Conservation (phyloP, 768 basidiomycete species). For the Agrocybe praecox region DNA sequence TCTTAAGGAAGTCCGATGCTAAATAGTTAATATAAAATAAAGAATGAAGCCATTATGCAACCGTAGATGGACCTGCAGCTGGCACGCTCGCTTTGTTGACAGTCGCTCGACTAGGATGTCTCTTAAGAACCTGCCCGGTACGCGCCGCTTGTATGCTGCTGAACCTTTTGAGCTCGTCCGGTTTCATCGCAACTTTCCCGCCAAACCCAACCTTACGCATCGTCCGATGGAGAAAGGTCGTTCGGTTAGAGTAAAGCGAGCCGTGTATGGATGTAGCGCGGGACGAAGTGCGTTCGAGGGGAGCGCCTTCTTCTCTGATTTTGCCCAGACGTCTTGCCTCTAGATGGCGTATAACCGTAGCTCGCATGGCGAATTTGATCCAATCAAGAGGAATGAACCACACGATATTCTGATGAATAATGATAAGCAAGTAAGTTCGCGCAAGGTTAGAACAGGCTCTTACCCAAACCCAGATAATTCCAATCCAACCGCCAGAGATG, state of each 20-base stretch:
- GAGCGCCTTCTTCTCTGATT: slow-evolving; percentile 47
- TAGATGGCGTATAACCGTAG: slow-evolving; percentile 83
- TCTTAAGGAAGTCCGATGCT: no score
- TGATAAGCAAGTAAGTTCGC: background rate
- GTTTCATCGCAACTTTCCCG: slow-evolving; percentile 73
- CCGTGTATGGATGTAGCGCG: slow-evolving; percentile 92
- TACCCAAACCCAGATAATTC: slow-evolving; percentile 97
- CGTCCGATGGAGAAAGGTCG: slow-evolving; percentile 87
- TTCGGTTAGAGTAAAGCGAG: slow-evolving; percentile 94
- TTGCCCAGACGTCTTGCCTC: slow-evolving; percentile 64
- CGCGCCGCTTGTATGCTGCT: slow-evolving; percentile 82
- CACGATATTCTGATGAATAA: slow-evolving; percentile 72
- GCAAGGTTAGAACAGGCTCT: slow-evolving; percentile 25
- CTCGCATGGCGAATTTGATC: slow-evolving; percentile 97
- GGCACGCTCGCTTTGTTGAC: no score
- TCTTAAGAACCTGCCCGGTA: slow-evolving; percentile 73
- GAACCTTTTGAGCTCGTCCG: slow-evolving; percentile 84
- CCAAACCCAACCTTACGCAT: slow-evolving; percentile 88
- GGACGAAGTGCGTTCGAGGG: slow-evolving; percentile 84
- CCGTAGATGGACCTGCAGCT: no score
- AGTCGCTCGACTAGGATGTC: slow-evolving; percentile 55
- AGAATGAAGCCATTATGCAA: no score
- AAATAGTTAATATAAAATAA: no score
- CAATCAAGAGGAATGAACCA: slow-evolving; percentile 97
- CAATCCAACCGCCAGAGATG: slow-evolving; percentile 94